Evolutionary conservation across 495 filamentous ascomycete species (phyloP), one percentile per base, ranked within the genome.

Genomic region (Trichocladium uniseriatum): DNA sequence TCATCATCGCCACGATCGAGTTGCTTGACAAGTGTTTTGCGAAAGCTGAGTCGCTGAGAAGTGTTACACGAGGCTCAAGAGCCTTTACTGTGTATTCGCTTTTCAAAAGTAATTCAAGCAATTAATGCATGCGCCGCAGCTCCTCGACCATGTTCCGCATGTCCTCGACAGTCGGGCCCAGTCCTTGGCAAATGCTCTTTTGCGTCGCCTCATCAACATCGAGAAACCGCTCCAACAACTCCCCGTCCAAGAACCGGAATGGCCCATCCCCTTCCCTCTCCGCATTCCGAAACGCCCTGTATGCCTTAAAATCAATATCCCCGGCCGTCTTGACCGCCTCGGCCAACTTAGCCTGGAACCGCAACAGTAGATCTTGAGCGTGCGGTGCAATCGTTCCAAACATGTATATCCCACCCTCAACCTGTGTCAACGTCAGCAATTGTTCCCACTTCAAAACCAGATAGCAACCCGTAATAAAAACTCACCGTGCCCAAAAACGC

Each of bases 401-500:
- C 59, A 97, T 79, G 65, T 94, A 94, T 51, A 99, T 84, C 9
- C 85, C 83, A 31, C 92, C 92, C 61, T 96, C 92, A 20, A 88
- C 81, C 87, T 94, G 48, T 38, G n/a, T 15, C 0, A 38, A 41
- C 43, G 32, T 52, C 24, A 29, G 45, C 22, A 46, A 6, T n/a
- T n/a, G n/a, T n/a, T n/a, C n/a, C 14, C 9, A 5, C 11, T 5
- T 11, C 14, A 5, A 10, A 29, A 29, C 27, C 27, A 29, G 27
- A 5, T 10, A 29, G 27, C 27, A 29, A 16, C 8, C 39, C 11
- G 6, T 5, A 1, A n/a, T n/a, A n/a, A n/a, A n/a, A n/a, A 71
- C 81, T 66, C 78, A 94, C 91, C 49, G 92, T 97, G 43, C 80
- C 89, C 51, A 96, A 59, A 63, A 97, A 95, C 22, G 92, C 92